Conservation (phyloP, 164 flowering plant species). For the Euptelea pleiosperma region DNA sequence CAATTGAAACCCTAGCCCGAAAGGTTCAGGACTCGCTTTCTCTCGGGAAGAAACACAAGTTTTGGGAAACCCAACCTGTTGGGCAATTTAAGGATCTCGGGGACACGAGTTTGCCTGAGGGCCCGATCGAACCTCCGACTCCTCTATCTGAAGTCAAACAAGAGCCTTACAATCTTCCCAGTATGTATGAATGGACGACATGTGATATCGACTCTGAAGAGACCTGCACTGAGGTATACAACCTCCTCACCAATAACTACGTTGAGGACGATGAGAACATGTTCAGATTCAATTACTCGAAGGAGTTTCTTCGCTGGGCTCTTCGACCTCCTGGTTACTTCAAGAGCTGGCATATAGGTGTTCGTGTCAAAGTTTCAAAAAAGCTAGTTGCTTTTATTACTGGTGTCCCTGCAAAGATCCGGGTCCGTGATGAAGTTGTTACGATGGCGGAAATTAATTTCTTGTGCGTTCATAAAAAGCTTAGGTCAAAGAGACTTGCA, state of each 20-base stretch:
- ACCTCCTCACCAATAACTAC: constrained; percentile 39
- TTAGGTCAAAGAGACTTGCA: constrained; percentile 47
- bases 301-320: constrained; percentile 52
- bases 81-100: constrained; percentile 54
- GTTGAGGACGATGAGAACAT: constrained; percentile 61
- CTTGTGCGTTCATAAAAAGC: constrained; percentile 56
- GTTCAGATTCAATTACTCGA: constrained; percentile 56
- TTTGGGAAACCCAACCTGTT: constrained; percentile 61
- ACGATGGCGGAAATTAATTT: constrained; percentile 54
- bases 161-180: constrained; percentile 49
- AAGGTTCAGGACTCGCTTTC: constrained; percentile 45
- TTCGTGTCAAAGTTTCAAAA: constrained; percentile 38
- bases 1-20: constrained; percentile 28
- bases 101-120: constrained; percentile 42
- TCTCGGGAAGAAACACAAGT: constrained; percentile 39
- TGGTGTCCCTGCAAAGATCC: constrained; percentile 47
- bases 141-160: constrained; percentile 47
- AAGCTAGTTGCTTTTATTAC: constrained; percentile 56
- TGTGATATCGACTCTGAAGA: constrained; percentile 45
- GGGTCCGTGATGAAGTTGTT: constrained; percentile 35
- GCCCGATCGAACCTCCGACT: constrained; percentile 45
- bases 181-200: constrained; percentile 42
- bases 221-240: constrained; percentile 43
- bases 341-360: constrained; percentile 60
- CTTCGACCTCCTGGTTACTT: constrained; percentile 48